phyloP scores from a whole-genome alignment of 2,329 filamentous ascomycete genomes.

The Cladosporium colombiae region DNA sequence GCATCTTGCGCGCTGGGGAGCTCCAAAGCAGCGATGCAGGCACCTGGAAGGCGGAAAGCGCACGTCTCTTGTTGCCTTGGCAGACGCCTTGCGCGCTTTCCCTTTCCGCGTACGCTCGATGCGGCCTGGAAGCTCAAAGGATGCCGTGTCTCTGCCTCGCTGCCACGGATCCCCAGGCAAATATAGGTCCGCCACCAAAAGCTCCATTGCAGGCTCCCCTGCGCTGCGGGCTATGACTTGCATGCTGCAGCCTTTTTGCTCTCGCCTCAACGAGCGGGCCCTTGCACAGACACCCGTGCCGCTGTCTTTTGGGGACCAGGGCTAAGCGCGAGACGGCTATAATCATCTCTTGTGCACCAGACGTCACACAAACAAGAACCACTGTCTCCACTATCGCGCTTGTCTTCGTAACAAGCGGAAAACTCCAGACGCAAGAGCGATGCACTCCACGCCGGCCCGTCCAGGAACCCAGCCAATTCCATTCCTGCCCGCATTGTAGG shows the following conservation, averaged over 20 bases:
- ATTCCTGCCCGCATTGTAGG: conserved; percentile 22
- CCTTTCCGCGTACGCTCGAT: neutral
- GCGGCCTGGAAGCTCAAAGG: conserved; percentile 1
- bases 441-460: conserved; percentile 21
- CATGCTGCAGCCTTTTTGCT: conserved; percentile 7
- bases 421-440: neutral
- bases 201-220: neutral
- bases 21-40: neutral
- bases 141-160: conserved; percentile 12
- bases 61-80: neutral
- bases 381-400: neutral
- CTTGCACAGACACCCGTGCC: conserved; percentile 2
- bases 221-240: conserved; percentile 2
- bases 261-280: conserved; percentile 2
- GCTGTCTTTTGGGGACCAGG: neutral
- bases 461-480: conserved; percentile 24
- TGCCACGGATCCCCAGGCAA: conserved; percentile 11
- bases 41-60: neutral
- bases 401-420: neutral
- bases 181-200: neutral
- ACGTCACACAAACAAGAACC: conserved; percentile 4
- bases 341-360: conserved; percentile 2
- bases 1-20: conserved; percentile 4
- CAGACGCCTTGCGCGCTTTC: neutral
- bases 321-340: neutral